Base-by-base conservation (phyloP, 495 filamentous ascomycete genomes). In the Xylaria acuta region DNA sequence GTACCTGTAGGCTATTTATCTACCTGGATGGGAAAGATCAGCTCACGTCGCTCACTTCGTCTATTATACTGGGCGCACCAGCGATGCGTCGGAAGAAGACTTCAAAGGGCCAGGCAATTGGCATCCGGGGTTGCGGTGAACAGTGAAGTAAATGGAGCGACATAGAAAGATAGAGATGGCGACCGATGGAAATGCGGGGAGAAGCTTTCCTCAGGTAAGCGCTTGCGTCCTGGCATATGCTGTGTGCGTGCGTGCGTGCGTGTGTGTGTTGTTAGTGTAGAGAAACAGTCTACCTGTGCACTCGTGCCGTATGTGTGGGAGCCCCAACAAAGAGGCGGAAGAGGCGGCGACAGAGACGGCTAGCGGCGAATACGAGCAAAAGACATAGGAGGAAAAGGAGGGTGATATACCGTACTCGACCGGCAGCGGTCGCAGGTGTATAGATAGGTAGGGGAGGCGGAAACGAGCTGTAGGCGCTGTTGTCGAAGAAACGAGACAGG, bases 161-260 rank as follows among this genome's bases (percentile, higher is more conserved):
- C 64, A 67, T 74, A 60, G 63, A 68, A 58, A 67, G 56, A 66
- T 72, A 70, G 69, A 75, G 71, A 74, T 75, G 75, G 73, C 69
- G 71, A 73, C 66, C 59, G 65, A 68, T 64, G 65, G 43, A 75
- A 77, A 75, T 78, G 77, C 75, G 77, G 77, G 75, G 77, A 78
- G 77, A 64, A 78, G 73, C 56, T 75, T 73, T 75, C 54, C 64
- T 69, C 75, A 64, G 11, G 59, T 41, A 71, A 53, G 59, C 58
- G 69, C 69, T 62, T 71, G 69, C 60, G 27, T 62, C 32, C 60
- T 51, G 47, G 60, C 40, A 38, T 59, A 38, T 59, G 27, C 40
- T 25, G 65, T 67, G 45, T 43, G 38, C 14, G 38, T 30, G 20
- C 40, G 47, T 38, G 18, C 1, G 7, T 38, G 20, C 32, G 47